Base-by-base conservation (phyloP, 257 asterid genomes). In the Rhazya stricta region DNA sequence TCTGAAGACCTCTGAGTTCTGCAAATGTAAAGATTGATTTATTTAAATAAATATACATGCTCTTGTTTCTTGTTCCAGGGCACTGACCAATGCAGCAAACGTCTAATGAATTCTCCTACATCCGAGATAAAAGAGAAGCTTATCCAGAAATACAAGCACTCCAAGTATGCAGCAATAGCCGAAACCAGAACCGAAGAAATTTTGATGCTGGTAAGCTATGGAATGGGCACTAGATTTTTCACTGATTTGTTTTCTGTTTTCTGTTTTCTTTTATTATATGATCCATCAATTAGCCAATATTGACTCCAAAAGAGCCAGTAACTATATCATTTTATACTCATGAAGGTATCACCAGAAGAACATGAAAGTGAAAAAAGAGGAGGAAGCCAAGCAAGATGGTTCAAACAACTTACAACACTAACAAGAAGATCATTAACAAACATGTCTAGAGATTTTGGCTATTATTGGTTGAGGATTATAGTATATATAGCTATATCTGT, bases 391-490 rank as follows among this genome's bases (percentile, higher is more conserved):
- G 95, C 97, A 27, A 84, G 84, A 62, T 85, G 91, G 96, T 71
- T 76, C 32, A 89, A 71, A 80, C 98, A 94, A 81, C 81, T 94
- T 32, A 72, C 78, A 13, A 83, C 97, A 36, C 75, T 91, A 79
- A 94, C 91, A 37, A 82, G 42, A 73, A 88, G 98, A 77, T 94
- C 98, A 3, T 84, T 83, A 77, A 82, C 10, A 63, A 94, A 94
- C 86, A 94, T 94, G 98, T 81, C 83, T 0, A 77, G 98, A 73
- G 98, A 94, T 77, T 88, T 91, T 36, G 97, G 97, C 5, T 94
- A 94, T 63, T 94, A 94, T 74, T 94, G 98, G 98, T 81, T 91
- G 25, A 83, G 98, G 37, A 86, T 89, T 77, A 8, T 84, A 9
- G 89, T 90, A 16, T 94, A 88, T n/a, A 85, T 90, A 0, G 23